phyloP scores from a whole-genome alignment of 257 asterid genomes.

The Solanum ossicruentum region DNA sequence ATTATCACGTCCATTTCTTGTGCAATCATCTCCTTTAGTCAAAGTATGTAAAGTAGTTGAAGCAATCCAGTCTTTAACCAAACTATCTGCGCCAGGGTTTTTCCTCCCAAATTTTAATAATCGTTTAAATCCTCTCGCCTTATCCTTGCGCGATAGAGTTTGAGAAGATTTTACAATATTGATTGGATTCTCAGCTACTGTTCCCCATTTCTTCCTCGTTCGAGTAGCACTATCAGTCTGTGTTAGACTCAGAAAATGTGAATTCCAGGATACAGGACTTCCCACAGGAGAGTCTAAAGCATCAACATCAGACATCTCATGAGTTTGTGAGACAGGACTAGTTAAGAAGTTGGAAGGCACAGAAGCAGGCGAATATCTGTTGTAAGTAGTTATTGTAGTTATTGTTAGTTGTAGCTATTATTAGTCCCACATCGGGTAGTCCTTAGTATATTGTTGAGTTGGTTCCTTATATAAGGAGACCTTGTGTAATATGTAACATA shows the following conservation, averaged over 20 bases:
- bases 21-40: slow-evolving; percentile 69
- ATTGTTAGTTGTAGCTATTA: no score
- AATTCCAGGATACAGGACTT: slow-evolving; percentile 74
- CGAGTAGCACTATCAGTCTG: slow-evolving; percentile 57
- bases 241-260: slow-evolving; percentile 43
- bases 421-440: no score
- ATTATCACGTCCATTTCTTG: slow-evolving; percentile 64
- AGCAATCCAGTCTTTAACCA: slow-evolving; percentile 78
- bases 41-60: slow-evolving; percentile 38
- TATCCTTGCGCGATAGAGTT: slow-evolving; percentile 51
- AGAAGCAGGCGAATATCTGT: slow-evolving; percentile 17
- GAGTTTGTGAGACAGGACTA: slow-evolving; percentile 25
- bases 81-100: slow-evolving; percentile 52
- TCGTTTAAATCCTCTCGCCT: slow-evolving; percentile 75
- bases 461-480: no score
- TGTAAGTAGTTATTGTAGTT: no score
- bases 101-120: slow-evolving; percentile 71
- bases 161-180: slow-evolving; percentile 35
- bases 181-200: slow-evolving; percentile 54
- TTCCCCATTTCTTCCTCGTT: slow-evolving; percentile 86
- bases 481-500: no score
- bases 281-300: slow-evolving; percentile 65
- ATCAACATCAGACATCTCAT: slow-evolving; percentile 65
- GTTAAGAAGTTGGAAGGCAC: slow-evolving; percentile 27
- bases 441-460: no score